Evolutionary conservation across 2,329 filamentous ascomycete genomes (phyloP), one percentile per base, ranked within the genome.

Genomic region (Meredithiella fracta): DNA sequence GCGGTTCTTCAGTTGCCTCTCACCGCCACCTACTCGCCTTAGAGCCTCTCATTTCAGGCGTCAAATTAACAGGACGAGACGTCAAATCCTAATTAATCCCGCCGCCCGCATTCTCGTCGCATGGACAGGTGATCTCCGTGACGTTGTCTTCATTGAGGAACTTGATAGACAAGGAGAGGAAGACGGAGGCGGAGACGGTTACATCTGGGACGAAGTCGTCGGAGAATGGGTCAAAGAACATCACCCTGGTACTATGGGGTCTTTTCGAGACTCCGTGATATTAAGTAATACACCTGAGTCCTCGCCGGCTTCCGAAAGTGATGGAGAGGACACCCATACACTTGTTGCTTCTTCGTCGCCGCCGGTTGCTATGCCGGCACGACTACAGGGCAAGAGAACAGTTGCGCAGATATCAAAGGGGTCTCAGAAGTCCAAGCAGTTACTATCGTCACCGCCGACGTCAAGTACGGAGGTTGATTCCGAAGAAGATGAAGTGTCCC

Each of bases 61-160:
- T 73, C 14, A 60, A 60, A 1, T 60, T 72, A 3, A 63, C 65
- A 2, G 60, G 60, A 8, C 64, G 64, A 55, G 64, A 69, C 23
- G 59, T 71, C 4, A 60, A 64, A 29, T 66, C 20, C 63, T 79
- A 34, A 68, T 68, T 29, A 65, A 67, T 2, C 73, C 77, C 29
- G 69, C 70, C 1, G 75, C 76, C 0, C 77, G 78, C 60, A 63
- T 72, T 29, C 64, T 78, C 26, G 75, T 76, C 1, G 72, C 76
- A 58, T 68, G 71, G 54, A 78, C 74, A 14, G 73, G 72, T 55
- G 72, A 77, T 60, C 65, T 79, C 5, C 67, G 72, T 25, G 76
- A 79, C 60, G 68, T 79, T 42, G 72, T 71, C 8, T 77, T 75
- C 61, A 76, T 75, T 2, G 77, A 79, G 60, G 68, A 65, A 29